These are phyloP conservation scores for Myxozyma neglecta DNA, from an alignment of 805 yeast genomes.

Conservation along the genomic window DNA sequence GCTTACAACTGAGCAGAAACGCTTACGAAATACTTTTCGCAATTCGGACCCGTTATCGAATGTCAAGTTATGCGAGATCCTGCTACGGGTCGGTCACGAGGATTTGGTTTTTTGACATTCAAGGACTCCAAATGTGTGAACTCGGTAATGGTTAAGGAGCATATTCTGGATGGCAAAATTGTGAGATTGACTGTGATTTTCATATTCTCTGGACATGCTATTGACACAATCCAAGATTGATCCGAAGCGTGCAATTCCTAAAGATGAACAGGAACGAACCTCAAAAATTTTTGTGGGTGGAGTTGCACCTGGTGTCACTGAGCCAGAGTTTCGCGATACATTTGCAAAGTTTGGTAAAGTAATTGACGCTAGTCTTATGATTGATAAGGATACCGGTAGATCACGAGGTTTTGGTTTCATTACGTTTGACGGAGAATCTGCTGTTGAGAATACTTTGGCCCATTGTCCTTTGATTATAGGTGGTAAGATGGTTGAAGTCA, in stretches of 20 bases:
- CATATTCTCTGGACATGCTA: neutral
- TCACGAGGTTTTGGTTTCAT: slow-evolving; percentile 97
- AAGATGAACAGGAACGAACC: slow-evolving; percentile 94
- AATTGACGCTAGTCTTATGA: slow-evolving; percentile 94
- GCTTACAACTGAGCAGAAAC: slow-evolving; percentile 49
- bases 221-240: slow-evolving; percentile 53
- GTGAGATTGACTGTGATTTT: slow-evolving; percentile 16
- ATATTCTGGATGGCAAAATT: slow-evolving; percentile 88
- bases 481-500: slow-evolving; percentile 57
- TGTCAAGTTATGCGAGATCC: slow-evolving; percentile 91
- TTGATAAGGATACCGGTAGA: slow-evolving; percentile 94
- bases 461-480: slow-evolving; percentile 79
- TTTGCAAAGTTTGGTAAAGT: slow-evolving; percentile 87
- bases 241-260: slow-evolving; percentile 96
- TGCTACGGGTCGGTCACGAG: slow-evolving; percentile 80
- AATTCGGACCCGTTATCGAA: slow-evolving; percentile 86
- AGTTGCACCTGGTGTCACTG: slow-evolving; percentile 89
- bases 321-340: slow-evolving; percentile 81
- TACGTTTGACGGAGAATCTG: slow-evolving; percentile 91
- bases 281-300: slow-evolving; percentile 98
- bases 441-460: slow-evolving; percentile 84
- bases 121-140: slow-evolving; percentile 79
- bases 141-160: slow-evolving; percentile 81
- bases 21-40: slow-evolving; percentile 74
- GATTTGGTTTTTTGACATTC: slow-evolving; percentile 92